Evolutionary conservation across 768 basidiomycete genomes (phyloP).

Genomic region (Tulasnella sp.): DNA sequence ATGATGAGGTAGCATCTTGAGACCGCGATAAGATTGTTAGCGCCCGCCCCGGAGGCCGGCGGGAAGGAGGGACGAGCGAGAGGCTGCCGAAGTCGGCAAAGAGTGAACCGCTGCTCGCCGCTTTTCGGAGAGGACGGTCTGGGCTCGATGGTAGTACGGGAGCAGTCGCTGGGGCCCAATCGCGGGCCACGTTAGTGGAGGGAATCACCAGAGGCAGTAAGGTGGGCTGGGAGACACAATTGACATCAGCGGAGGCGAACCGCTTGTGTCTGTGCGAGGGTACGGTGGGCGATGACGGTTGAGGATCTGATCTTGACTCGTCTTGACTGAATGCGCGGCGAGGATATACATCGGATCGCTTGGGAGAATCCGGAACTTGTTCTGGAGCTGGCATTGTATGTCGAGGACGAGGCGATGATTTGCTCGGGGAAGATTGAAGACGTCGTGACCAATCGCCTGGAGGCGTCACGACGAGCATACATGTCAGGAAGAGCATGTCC

Average conservation of each 20-base stretch:
- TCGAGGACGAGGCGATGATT: not conserved
- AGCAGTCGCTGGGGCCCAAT: not conserved
- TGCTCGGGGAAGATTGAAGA: not conserved
- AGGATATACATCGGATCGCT: not conserved
- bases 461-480: slow-evolving; percentile 22
- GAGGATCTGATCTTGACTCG: not conserved
- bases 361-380: not conserved
- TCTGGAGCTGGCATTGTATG: not conserved
- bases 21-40: not conserved
- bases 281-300: not conserved
- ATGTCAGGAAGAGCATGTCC: slow-evolving; percentile 24
- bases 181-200: not conserved
- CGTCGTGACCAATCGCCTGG: slow-evolving; percentile 16
- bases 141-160: not conserved
- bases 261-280: not conserved
- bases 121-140: not conserved
- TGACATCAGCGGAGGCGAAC: not conserved
- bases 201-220: not conserved
- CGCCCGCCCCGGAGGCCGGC: not conserved
- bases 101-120: not conserved
- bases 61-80: not conserved
- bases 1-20: not conserved
- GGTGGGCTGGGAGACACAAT: not conserved
- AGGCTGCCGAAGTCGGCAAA: not conserved
- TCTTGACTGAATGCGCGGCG: not conserved